Conservation (phyloP, 2,329 filamentous ascomycete species). For the Fonsecaea pugnacius region DNA sequence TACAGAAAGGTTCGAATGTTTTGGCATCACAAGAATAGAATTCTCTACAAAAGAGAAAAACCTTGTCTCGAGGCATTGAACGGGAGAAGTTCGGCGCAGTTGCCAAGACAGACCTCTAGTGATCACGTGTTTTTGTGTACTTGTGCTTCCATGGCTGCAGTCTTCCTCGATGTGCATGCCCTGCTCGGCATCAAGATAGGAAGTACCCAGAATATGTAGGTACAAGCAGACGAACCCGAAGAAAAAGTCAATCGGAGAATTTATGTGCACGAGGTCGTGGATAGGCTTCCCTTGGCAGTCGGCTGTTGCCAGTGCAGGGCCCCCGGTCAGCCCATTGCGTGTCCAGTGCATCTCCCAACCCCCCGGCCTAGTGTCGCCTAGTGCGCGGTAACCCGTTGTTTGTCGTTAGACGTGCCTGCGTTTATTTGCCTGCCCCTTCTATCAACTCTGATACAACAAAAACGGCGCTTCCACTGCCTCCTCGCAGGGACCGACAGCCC, state of each 20-base stretch:
- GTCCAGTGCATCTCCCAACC: not conserved
- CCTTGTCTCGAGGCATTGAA: too few species aligned
- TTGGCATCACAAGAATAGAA: too few species aligned
- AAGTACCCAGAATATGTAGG: too few species aligned
- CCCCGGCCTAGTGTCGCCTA: slow-evolving; percentile 3
- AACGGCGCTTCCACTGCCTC: not conserved
- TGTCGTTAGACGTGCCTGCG: slow-evolving; percentile 11
- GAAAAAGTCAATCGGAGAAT: not conserved
- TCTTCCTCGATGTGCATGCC: too few species aligned
- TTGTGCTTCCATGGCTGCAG: too few species aligned
- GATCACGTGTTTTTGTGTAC: too few species aligned
- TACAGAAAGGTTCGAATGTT: too few species aligned
- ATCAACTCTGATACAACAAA: slow-evolving; percentile 4
- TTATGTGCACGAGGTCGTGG: not conserved
- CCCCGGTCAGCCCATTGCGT: not conserved
- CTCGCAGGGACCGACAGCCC: slow-evolving; percentile 7
- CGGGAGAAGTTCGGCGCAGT: too few species aligned
- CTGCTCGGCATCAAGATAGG: too few species aligned
- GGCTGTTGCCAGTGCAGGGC: not conserved
- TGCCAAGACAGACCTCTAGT: too few species aligned
- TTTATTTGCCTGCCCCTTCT: slow-evolving; percentile 5
- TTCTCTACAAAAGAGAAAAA: too few species aligned
- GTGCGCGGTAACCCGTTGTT: not conserved
- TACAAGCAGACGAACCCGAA: too few species aligned
- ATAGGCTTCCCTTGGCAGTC: not conserved